Evolutionary conservation across 1,139 yeast species (phyloP), one percentile per base, ranked within the genome.

Genomic region (Sugiyamaella paludigena): DNA sequence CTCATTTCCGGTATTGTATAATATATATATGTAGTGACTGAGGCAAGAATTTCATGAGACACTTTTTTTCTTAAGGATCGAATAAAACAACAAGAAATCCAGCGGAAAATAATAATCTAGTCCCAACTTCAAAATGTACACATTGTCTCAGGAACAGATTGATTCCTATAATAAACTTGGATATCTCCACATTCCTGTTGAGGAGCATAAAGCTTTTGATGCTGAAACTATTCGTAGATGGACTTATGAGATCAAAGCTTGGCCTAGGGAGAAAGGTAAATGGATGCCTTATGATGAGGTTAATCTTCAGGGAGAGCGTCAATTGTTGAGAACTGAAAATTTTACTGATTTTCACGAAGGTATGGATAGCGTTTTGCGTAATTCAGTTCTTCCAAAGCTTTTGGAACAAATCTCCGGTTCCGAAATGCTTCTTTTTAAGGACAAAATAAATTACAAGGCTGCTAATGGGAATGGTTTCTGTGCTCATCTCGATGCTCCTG

Each of bases 401-500:
- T 33, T 47, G 27, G 19, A 29, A n/a, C 50, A 47, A 40, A 42
- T 47, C 33, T 32, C 48, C 11, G 50, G 48, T 27, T 31, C 46
- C 11, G 43, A 39, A 12, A 52, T 52, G 55, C 44, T 40, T 31
- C 41, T 52, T 13, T 52, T 52, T 45, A 52, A 52, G 40, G 55
- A 52, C 42, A 51, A 52, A 41, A 52, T 51, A 36, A 52, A 53
- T 38, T 49, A 48, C 45, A 53, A 49, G 43, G 41, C 47, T 10
- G 44, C 51, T 27, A 43, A 43, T 15, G 55, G 55, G 11, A 49
- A 47, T 19, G 55, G 56, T 6, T 51, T 53, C 16, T 45, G 45
- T 8, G 55, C 55, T 11, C 56, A 53, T 38, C 41, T 49, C 4
- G 56, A 53, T 47, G 56, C 56, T 13, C 56, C 56, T 16, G 55